Conservation (phyloP, 495 filamentous ascomycete species). For the Aspergillus steynii region DNA sequence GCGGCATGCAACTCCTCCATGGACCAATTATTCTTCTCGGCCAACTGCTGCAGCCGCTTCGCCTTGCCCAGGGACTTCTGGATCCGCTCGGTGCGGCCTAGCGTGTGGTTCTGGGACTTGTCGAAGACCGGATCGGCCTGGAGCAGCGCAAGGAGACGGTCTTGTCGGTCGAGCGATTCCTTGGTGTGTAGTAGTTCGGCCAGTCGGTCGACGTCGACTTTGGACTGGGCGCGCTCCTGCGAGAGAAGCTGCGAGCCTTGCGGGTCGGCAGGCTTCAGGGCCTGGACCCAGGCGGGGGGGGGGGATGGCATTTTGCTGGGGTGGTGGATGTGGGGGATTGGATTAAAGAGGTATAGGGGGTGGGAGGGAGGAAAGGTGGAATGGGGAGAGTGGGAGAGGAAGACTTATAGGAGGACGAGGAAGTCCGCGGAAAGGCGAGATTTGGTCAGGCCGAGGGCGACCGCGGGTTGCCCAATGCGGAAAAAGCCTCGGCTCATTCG, state of each 20-base stretch:
- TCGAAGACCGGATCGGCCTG: conserved; percentile 64
- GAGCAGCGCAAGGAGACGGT: conserved; percentile 54
- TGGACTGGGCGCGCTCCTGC: conserved; percentile 60
- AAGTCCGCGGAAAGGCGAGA: neutral
- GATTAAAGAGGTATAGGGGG: conserved; percentile 11
- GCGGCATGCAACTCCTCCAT: conserved; percentile 60
- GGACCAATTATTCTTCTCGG: conserved; percentile 62
- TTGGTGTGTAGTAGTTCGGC: conserved; percentile 62
- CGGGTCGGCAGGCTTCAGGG: conserved; percentile 59
- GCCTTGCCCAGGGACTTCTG: conserved; percentile 60
- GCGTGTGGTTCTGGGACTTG: conserved; percentile 67
- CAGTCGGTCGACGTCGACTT: conserved; percentile 57
- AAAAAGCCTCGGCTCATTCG: conserved; percentile 22
- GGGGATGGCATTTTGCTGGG: conserved; percentile 35
- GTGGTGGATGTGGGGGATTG: conserved; percentile 5
- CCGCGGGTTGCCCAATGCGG: conserved; percentile 21
- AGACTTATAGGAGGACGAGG: conserved; percentile 7
- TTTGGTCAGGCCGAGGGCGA: conserved; percentile 13
- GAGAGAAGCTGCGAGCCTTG: conserved; percentile 61
- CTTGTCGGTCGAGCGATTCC: conserved; percentile 53
- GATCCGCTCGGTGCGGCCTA: conserved; percentile 63
- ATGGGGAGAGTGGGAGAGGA: neutral
- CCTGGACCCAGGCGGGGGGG: conserved; percentile 63
- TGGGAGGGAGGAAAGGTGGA: neutral
- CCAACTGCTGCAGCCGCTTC: conserved; percentile 65